phyloP scores from a whole-genome alignment of 75 land plant genomes.

The Selaginella moellendorffii region DNA sequence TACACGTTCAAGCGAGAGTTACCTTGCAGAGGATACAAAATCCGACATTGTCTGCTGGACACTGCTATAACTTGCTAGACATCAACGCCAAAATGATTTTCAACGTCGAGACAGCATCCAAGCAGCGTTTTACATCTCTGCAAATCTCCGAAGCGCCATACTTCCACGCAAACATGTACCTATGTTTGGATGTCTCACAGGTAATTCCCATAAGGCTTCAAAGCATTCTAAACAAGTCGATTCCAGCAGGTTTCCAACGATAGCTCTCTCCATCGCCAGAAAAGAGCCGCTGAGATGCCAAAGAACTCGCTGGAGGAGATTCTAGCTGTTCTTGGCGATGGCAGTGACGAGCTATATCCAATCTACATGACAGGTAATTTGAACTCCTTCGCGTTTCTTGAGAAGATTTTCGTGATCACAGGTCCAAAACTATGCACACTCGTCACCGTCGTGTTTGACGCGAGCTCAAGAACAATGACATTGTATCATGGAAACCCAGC shows the following conservation, averaged over 20 bases:
- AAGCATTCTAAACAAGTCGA: slow-evolving; percentile 14
- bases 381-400: neutral
- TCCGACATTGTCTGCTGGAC: slow-evolving; percentile 61
- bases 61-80: slow-evolving; percentile 77
- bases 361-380: slow-evolving; percentile 95
- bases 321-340: slow-evolving; percentile 55
- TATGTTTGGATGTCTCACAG: slow-evolving; percentile 64
- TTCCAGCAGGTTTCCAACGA: slow-evolving; percentile 51
- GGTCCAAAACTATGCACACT: slow-evolving; percentile 67
- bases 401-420: slow-evolving; percentile 16
- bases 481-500: slow-evolving; percentile 56
- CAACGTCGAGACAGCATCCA: slow-evolving; percentile 86
- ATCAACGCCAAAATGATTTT: slow-evolving; percentile 31
- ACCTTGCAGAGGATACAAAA: slow-evolving; percentile 45
- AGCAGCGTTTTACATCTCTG: slow-evolving; percentile 35
- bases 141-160: slow-evolving; percentile 49
- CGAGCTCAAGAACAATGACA: slow-evolving; percentile 40
- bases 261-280: slow-evolving; percentile 59
- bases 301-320: slow-evolving; percentile 41
- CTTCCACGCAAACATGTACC: slow-evolving; percentile 97
- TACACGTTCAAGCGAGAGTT: too few relatives aligned
- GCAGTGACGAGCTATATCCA: slow-evolving; percentile 37
- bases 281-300: slow-evolving; percentile 37
- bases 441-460: slow-evolving; percentile 54
- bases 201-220: slow-evolving; percentile 20